These are phyloP conservation scores for Fragosphaeria purpurea DNA, from an alignment of 2,329 filamentous ascomycete genomes.

Conservation along the genomic window DNA sequence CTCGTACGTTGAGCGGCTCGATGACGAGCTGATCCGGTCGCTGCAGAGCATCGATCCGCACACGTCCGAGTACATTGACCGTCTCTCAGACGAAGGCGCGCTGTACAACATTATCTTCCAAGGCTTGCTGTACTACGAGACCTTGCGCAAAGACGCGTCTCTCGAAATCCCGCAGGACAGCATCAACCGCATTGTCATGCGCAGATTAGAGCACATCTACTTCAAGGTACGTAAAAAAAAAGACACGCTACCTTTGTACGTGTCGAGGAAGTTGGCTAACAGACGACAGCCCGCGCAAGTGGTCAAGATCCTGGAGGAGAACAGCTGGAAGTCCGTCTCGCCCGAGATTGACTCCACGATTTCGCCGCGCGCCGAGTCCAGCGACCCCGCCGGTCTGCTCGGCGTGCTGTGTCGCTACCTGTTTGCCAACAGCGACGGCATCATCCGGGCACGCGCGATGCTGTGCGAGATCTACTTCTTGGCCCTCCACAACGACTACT, in stretches of 20 bases:
- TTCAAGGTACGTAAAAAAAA: slow-evolving; percentile 54
- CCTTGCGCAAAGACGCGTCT: slow-evolving; percentile 57
- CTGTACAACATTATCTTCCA: slow-evolving; percentile 91
- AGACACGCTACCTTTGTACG: no score
- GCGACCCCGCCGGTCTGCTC: slow-evolving; percentile 66
- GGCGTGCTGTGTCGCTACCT: slow-evolving; percentile 89
- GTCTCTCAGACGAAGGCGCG: slow-evolving; percentile 78
- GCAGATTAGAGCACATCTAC: slow-evolving; percentile 92
- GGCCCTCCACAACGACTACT: slow-evolving; percentile 94
- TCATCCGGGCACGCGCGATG: slow-evolving; percentile 93
- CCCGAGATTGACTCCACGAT: slow-evolving; percentile 63
- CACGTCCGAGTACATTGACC: slow-evolving; percentile 96
- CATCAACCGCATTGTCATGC: slow-evolving; percentile 86
- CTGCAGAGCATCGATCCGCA: slow-evolving; percentile 96
- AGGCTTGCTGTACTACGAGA: slow-evolving; percentile 79
- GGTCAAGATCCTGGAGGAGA: slow-evolving; percentile 86
- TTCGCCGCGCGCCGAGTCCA: slow-evolving; percentile 59
- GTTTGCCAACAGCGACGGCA: slow-evolving; percentile 88
- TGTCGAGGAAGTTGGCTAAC: no score
- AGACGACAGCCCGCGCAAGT: slow-evolving; percentile 65
- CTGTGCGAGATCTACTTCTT: slow-evolving; percentile 98
- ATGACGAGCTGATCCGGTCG: slow-evolving; percentile 95
- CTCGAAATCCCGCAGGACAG: slow-evolving; percentile 74
- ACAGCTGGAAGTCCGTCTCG: slow-evolving; percentile 77
- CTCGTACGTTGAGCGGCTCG: slow-evolving; percentile 87